A percentile compares a stretch with the other conserved stretches of the same genome.
phyloP scores from a whole-genome alignment of 352 stramenopile species.

The Phytopythium mirpurense region DNA sequence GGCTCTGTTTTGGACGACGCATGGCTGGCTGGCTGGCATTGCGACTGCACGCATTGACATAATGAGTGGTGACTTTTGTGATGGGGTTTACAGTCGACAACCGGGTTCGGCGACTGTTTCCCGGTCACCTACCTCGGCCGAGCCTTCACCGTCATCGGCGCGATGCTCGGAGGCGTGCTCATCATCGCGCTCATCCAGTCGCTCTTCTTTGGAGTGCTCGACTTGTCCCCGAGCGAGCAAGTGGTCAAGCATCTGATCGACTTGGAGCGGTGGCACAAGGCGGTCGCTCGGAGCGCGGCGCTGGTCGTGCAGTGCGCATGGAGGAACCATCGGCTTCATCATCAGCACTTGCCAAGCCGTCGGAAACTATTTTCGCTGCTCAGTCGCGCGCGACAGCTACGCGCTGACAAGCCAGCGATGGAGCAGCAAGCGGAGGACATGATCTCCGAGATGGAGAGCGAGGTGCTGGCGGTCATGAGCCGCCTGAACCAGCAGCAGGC shows the following conservation, averaged over 20 bases:
- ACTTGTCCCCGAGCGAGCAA: slow-evolving; percentile 54
- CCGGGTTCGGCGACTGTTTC: slow-evolving; percentile 68
- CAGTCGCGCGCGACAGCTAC: slow-evolving; percentile 22
- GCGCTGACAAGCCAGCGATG: slow-evolving; percentile 24
- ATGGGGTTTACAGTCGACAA: slow-evolving; percentile 34
- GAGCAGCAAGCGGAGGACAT: slow-evolving; percentile 39
- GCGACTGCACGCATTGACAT: not conserved
- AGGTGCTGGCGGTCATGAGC: slow-evolving; percentile 26
- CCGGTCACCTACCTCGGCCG: slow-evolving; percentile 64
- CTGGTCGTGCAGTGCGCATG: slow-evolving; percentile 45
- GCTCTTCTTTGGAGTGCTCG: slow-evolving; percentile 70
- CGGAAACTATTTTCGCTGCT: slow-evolving; percentile 23
- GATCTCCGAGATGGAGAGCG: slow-evolving; percentile 34
- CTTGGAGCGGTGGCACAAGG: slow-evolving; percentile 45
- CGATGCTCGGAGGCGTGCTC: slow-evolving; percentile 66
- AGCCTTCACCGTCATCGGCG: slow-evolving; percentile 45
- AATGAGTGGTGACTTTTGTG: too few species aligned
- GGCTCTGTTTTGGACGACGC: not conserved
- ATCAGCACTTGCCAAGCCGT: slow-evolving; percentile 3
- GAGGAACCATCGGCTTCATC: slow-evolving; percentile 9
- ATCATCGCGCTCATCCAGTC: slow-evolving; percentile 72
- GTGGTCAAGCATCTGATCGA: slow-evolving; percentile 71
- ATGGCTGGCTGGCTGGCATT: not conserved
- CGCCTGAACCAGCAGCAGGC: slow-evolving; percentile 32
- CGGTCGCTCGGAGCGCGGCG: slow-evolving; percentile 32